Base-by-base conservation (phyloP, 2,329 filamentous ascomycete species). In the Penicillium sp. region DNA sequence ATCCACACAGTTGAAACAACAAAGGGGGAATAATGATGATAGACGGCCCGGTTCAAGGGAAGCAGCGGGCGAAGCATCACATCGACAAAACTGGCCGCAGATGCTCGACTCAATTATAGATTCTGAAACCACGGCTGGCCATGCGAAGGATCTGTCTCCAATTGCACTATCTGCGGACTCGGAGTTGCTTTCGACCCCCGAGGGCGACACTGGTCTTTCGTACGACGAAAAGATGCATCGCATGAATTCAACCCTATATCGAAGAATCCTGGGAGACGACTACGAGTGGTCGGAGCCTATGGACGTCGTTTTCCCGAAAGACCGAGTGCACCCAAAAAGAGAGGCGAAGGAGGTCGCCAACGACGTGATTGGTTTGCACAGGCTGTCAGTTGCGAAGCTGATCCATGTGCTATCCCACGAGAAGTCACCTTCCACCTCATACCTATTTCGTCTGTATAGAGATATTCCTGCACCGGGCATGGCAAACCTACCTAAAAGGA, bases 361-460 rank as follows among this genome's bases (percentile, higher is more conserved):
- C 66, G 53, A 67, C 64, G 26, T 68, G 8, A 73, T 78, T 57
- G 71, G 68, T 35, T 67, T 75, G 24, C 77, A 80, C 22, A 72
- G 78, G 53, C 72, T 68, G 15, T 71, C 71, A 13, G 75, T 80
- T 57, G 72, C 79, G 59, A 68, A 69, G 19, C 73, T 82, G 49
- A 64, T 81, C 24, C 74, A 78, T 55, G 70, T 83, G 37, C 71
- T 86, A 45, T 65, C 76, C 50, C 75, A 83, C 60, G 76, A 81
- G 40, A 70, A 75, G 19, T 78, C 79, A 10, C 49, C 57, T 40
- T 77, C 79, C 4, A 83, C 83, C 60, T 77, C 83, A 53, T 75
- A 79, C 12, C 71, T 88, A 5, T 89, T 83, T 70, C 72, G 80
- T 15, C 76, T 81, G 0, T 89, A 88, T 73, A 78, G 79, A 64